phyloP scores from a whole-genome alignment of 345 rosid species.

The Punica granatum region DNA sequence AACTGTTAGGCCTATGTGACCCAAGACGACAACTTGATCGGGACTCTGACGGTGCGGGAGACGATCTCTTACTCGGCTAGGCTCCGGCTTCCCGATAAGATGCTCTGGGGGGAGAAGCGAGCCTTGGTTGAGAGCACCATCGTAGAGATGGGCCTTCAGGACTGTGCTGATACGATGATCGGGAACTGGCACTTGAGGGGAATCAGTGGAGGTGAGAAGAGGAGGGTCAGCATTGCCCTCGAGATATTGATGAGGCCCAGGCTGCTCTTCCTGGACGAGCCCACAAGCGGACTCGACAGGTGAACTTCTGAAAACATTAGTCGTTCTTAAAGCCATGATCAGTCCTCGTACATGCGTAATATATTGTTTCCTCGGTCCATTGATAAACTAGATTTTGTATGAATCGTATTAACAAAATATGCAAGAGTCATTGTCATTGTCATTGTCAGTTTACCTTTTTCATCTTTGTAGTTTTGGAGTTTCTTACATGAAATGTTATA shows the following conservation, averaged over 20 bases:
- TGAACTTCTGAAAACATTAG: conserved; percentile 3
- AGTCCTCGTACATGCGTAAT: too few relatives aligned
- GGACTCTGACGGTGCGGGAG: conserved; percentile 89
- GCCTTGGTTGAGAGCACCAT: conserved; percentile 81
- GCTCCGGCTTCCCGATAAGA: conserved; percentile 77
- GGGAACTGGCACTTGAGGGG: conserved; percentile 98
- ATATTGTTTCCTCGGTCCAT: too few relatives aligned
- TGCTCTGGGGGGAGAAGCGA: conserved; percentile 70
- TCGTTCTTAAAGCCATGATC: too few relatives aligned
- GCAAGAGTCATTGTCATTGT: too few relatives aligned
- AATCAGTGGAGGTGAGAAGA: conserved; percentile 89
- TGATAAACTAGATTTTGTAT: too few relatives aligned
- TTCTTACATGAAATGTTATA: neutral
- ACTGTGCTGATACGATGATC: conserved; percentile 85
- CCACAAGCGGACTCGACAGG: conserved; percentile 98
- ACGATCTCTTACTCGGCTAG: conserved; percentile 81
- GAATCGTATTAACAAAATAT: too few relatives aligned
- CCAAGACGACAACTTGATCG: conserved; percentile 95
- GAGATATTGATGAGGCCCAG: conserved; percentile 94
- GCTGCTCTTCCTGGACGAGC: conserved; percentile 93
- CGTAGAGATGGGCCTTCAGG: conserved; percentile 93
- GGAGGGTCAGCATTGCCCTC: conserved; percentile 89
- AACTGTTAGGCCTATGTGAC: conserved; percentile 73
- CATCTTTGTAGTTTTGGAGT: too few relatives aligned
- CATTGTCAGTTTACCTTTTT: too few relatives aligned